Conservation (phyloP, 371 early-diverging fungal genomes). For the Amoeboaphelidium occidentale region DNA sequence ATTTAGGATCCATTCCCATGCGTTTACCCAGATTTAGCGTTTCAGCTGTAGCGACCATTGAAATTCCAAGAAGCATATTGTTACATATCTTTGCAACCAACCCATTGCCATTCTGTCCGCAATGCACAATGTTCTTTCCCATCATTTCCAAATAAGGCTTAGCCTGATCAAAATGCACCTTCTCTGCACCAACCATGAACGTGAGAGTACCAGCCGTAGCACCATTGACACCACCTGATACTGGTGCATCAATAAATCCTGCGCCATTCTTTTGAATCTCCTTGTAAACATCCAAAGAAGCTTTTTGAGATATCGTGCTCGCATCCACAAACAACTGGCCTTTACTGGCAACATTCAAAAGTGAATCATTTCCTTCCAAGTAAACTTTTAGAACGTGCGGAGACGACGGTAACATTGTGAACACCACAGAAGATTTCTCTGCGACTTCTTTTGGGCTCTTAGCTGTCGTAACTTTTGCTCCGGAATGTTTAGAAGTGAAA, state of each 20-base stretch:
- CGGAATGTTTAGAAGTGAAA: slow-evolving; percentile 5
- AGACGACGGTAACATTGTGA: slow-evolving; percentile 81
- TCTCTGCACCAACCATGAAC: slow-evolving; percentile 79
- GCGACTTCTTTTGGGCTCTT: slow-evolving; percentile 40
- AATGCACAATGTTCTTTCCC: slow-evolving; percentile 84
- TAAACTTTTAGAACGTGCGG: slow-evolving; percentile 54
- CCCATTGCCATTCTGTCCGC: slow-evolving; percentile 64
- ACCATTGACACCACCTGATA: slow-evolving; percentile 52
- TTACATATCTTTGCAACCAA: slow-evolving; percentile 91
- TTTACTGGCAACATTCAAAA: slow-evolving; percentile 22
- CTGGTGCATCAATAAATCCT: slow-evolving; percentile 75
- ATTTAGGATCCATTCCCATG: slow-evolving; percentile 66
- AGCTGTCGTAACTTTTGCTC: slow-evolving; percentile 19
- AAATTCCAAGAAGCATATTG: slow-evolving; percentile 80
- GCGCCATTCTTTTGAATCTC: slow-evolving; percentile 26
- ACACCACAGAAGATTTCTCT: slow-evolving; percentile 35
- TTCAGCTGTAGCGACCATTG: slow-evolving; percentile 80
- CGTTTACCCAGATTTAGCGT: slow-evolving; percentile 65
- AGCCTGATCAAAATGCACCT: slow-evolving; percentile 27
- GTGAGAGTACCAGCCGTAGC: slow-evolving; percentile 78
- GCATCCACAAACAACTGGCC: slow-evolving; percentile 53
- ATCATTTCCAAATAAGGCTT: slow-evolving; percentile 41
- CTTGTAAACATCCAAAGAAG: slow-evolving; percentile 34
- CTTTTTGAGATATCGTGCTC: slow-evolving; percentile 62
- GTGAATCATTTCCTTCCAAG: slow-evolving; percentile 26